Conservation (phyloP, 1,139 yeast species). For the Arxiozyma heterogenica region DNA sequence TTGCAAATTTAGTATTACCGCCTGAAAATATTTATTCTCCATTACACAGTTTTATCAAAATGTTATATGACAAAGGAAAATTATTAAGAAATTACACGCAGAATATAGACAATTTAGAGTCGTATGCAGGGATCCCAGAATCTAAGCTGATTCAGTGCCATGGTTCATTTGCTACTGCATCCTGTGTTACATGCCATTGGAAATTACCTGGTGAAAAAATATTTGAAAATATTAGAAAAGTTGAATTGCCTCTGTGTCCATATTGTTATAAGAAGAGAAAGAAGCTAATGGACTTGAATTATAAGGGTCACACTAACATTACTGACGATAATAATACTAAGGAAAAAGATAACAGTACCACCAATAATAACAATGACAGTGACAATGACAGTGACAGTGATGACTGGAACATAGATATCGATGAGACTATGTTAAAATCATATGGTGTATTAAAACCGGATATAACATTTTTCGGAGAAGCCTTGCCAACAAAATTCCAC, state of each 20-base stretch:
- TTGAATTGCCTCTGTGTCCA: slow-evolving; percentile 68
- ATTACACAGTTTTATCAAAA: slow-evolving; percentile 70
- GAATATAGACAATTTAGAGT: slow-evolving; percentile 86
- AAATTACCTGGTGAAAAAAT: slow-evolving; percentile 59
- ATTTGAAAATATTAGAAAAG: slow-evolving; percentile 49
- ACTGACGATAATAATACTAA: no score
- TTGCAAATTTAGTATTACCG: slow-evolving; percentile 83
- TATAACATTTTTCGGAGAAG: slow-evolving; percentile 90
- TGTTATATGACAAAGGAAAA: slow-evolving; percentile 68
- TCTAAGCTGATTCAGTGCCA: slow-evolving; percentile 85
- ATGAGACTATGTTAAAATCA: slow-evolving; percentile 30
- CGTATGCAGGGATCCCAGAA: slow-evolving; percentile 62
- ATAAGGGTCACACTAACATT: background rate
- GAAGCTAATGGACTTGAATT: slow-evolving; percentile 9
- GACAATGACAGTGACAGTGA: slow-evolving; percentile 12
- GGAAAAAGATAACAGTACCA: no score
- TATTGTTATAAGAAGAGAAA: slow-evolving; percentile 46
- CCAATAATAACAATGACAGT: slow-evolving; percentile 11
- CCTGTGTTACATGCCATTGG: slow-evolving; percentile 72
- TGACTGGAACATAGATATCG: background rate
- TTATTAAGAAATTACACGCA: slow-evolving; percentile 85
- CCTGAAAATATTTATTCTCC: slow-evolving; percentile 67
- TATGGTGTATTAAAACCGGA: slow-evolving; percentile 90
- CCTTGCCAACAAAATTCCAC: slow-evolving; percentile 68
- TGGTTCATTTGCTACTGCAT: slow-evolving; percentile 88